Conservation (phyloP, 768 basidiomycete genomes). For the Crepidotus variabilis region DNA sequence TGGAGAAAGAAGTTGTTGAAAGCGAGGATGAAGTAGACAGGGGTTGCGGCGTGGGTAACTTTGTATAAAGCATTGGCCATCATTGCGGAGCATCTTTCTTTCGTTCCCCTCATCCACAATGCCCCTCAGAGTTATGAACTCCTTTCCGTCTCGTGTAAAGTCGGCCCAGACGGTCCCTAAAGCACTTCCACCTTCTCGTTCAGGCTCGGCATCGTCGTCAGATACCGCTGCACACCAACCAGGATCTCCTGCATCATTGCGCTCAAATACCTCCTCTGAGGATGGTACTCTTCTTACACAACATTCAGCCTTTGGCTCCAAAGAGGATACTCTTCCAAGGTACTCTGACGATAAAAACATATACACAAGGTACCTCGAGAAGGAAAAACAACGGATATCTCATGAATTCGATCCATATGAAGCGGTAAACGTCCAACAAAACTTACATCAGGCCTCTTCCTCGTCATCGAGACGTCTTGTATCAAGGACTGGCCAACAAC, state of each 20-base stretch:
- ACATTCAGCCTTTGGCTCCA: not conserved
- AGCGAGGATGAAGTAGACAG: not conserved
- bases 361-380: not conserved
- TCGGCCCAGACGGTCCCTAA: not conserved
- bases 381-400: constrained; percentile 2
- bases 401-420: constrained; percentile 5
- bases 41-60: not conserved
- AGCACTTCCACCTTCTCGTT: not conserved
- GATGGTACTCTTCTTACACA: constrained; percentile 5
- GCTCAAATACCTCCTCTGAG: constrained; percentile 6
- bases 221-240: not conserved
- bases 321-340: not conserved
- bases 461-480: not conserved
- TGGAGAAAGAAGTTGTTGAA: not conserved
- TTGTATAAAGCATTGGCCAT: constrained; percentile 4
- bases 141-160: not conserved
- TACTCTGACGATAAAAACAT: not conserved
- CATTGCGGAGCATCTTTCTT: not conserved
- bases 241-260: not conserved
- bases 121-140: constrained; percentile 7
- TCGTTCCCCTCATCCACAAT: not conserved
- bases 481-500: constrained; percentile 13
- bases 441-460: not conserved
- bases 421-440: not conserved
- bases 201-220: not conserved